Evolutionary conservation across 2,329 filamentous ascomycete species (phyloP), one percentile per base, ranked within the genome.

Genomic region (Fusarium sulawesiense): DNA sequence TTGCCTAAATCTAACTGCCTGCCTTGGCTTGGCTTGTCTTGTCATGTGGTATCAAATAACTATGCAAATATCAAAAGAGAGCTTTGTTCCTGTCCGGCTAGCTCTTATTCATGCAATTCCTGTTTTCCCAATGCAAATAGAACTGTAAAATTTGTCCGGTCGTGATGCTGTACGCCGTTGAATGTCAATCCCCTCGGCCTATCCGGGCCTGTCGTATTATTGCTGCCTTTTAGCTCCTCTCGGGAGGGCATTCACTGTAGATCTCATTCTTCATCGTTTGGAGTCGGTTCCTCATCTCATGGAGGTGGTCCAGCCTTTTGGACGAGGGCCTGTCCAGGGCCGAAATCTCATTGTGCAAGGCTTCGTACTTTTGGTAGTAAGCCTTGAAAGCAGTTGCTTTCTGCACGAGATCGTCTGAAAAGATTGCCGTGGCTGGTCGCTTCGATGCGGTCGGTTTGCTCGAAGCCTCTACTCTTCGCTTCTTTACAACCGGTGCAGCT

Each of bases 221-320:
- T 49, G 48, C 50, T 54, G 46, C 64, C 51, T 25, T 63, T 71
- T 64, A 77, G 34, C 66, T 70, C 64, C 74, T 75, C 32, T 72
- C 71, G 7, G 68, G 79, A 57, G 75, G 79, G 75, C 76, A 81
- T 76, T 84, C 82, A 68, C 78, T 78, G 72, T 88, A 85, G 46
- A 91, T 90, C 61, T 88, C 83, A 68, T 76, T 80, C 82, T 91
- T 91, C 84, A 90, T 84, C n/a, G 70, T 70, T 68, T 84, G 81
- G 49, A 91, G 78, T 34, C 84, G 81, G 29, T 83, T 78, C 59
- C 86, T 84, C 87, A 90, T 87, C 16, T 85, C 82, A 30, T 85
- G 72, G 47, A 91, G 76, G 49, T 85, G 77, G 8, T 80, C 79
- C 54, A 90, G 77, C 74, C 87, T 85, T 18, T 84, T 80, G 60